Evolutionary conservation across 139 green algal genomes (phyloP), one percentile per base, ranked within the genome.

Genomic region (Tetradesmus lagerheimii): DNA sequence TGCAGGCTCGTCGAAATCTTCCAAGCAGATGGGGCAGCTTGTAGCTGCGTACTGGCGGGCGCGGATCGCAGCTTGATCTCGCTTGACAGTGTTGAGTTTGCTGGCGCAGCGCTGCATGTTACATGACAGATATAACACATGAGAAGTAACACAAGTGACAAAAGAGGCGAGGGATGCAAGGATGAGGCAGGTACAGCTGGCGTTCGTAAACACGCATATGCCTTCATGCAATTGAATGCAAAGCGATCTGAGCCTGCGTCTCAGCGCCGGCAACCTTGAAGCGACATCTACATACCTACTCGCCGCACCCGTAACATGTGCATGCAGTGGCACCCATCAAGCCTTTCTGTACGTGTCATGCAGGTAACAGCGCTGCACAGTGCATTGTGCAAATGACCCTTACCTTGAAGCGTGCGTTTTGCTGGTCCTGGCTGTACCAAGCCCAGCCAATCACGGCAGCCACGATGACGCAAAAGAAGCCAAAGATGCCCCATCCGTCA

Each of bases 11-110:
- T 80, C 47, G 47, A 85, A 92, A 71, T 88, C 47, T 35, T 91
- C 91, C 0, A 94, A 45, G 57, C 93, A 95, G 62, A 95, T 90
- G 23, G 93, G 93, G 86, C 93, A 95, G 37, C 80, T 94, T 41
- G 57, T 38, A 0, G 93, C 89, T 27, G 77, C 77, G 75, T 87
- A 89, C 78, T 90, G 83, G 76, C 91, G 86, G 91, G 27, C 74
- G 67, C 39, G 87, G 64, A 78, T 57, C 75, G 57, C 92, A 29
- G 80, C 88, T 50, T 91, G 88, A 23, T 91, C 80, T 1, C 88
- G 88, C 66, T 83, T 88, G 78, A 91, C 82, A 31, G 88, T 66
- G 6, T 57, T 77, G 41, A 95, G 87, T 76, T 93, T 92, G 35
- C 90, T 50, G 43, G 92, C 91, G 82, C 93, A 92, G 29, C 79